Percentiles rank a stretch among this genome's conserved stretches.
Conservation (phyloP, 257 asterid species). For the Handroanthus guayacan region DNA sequence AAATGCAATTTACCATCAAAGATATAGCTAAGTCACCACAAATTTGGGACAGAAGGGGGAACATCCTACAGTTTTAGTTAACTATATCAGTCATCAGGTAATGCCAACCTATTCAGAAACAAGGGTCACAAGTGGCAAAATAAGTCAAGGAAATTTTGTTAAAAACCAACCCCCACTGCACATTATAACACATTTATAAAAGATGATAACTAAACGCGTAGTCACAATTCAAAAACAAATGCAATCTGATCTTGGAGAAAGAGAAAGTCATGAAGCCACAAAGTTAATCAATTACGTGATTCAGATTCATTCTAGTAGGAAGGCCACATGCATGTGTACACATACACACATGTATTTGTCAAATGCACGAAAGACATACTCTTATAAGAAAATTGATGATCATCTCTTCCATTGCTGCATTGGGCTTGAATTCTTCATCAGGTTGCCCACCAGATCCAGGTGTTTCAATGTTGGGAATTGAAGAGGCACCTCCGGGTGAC, state of each 20-base stretch:
- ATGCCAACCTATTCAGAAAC: not conserved
- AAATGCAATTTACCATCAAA: constrained; percentile 7
- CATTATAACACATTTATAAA: not conserved
- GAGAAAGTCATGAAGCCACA: constrained; percentile 14
- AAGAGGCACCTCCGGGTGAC: constrained; percentile 97
- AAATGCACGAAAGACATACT: constrained; percentile 59
- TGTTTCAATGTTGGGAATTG: constrained; percentile 91
- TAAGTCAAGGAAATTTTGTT: constrained; percentile 3
- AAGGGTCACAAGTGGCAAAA: constrained; percentile 1
- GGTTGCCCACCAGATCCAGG: constrained; percentile 96
- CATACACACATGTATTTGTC: constrained; percentile 6
- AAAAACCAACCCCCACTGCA: constrained; percentile 16
- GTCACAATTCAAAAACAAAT: not conserved
- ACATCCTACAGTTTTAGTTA: constrained; percentile 9
- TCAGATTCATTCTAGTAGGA: too few species aligned
- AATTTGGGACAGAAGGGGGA: not conserved
- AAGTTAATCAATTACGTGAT: not conserved
- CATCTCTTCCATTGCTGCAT: constrained; percentile 99
- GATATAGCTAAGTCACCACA: constrained; percentile 2
- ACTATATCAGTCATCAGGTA: not conserved
- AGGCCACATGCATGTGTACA: not conserved
- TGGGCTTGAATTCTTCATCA: constrained; percentile 99
- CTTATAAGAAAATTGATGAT: constrained; percentile 96
- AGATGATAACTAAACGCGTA: constrained; percentile 13
- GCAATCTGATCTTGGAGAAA: constrained; percentile 6